These are phyloP conservation scores for Lasiosphaeriaceae sp. DNA, from an alignment of 495 filamentous ascomycete genomes.

Conservation along the genomic window DNA sequence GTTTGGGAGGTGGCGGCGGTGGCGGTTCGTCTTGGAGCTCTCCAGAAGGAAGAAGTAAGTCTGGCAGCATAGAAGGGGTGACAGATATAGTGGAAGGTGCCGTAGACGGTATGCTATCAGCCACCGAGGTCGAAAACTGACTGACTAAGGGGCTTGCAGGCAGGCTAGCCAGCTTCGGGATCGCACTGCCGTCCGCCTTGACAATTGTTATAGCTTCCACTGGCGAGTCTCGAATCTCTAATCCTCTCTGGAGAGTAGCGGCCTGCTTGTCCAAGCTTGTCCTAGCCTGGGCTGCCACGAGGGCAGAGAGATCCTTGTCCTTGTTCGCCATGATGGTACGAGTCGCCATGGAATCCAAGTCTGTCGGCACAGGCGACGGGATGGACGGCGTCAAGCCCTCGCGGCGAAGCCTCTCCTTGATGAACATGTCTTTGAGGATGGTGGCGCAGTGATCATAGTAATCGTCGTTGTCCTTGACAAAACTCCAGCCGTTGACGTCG, in stretches of 20 bases:
- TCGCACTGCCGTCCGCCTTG: constrained; percentile 15
- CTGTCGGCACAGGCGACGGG: constrained; percentile 41
- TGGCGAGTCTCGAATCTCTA: constrained; percentile 10
- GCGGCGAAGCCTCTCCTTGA: constrained; percentile 61
- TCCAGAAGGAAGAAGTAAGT: neutral
- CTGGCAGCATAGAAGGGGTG: constrained; percentile 34
- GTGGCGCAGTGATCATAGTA: constrained; percentile 90
- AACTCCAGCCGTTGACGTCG: constrained; percentile 99
- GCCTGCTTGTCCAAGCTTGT: constrained; percentile 30
- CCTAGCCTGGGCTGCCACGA: constrained; percentile 29
- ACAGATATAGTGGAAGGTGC: constrained; percentile 40
- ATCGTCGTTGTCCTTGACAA: constrained; percentile 98
- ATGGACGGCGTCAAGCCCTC: constrained; percentile 41
- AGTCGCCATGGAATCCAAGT: constrained; percentile 38
- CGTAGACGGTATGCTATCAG: constrained; percentile 37
- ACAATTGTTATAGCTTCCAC: constrained; percentile 7
- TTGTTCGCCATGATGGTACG: constrained; percentile 30
- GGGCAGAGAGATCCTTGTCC: constrained; percentile 26
- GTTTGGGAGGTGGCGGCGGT: constrained; percentile 84
- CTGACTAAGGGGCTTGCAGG: constrained; percentile 31
- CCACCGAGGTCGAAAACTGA: constrained; percentile 28
- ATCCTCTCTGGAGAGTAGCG: constrained; percentile 2
- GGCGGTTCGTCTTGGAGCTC: constrained; percentile 36
- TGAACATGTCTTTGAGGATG: constrained; percentile 82
- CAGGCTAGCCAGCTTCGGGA: constrained; percentile 30